A percentile compares a stretch with the other conserved stretches of the same genome.
These are phyloP conservation scores for Irineochytrium annulatum DNA, from an alignment of 192 early-diverging fungal genomes.

Conservation along the genomic window DNA sequence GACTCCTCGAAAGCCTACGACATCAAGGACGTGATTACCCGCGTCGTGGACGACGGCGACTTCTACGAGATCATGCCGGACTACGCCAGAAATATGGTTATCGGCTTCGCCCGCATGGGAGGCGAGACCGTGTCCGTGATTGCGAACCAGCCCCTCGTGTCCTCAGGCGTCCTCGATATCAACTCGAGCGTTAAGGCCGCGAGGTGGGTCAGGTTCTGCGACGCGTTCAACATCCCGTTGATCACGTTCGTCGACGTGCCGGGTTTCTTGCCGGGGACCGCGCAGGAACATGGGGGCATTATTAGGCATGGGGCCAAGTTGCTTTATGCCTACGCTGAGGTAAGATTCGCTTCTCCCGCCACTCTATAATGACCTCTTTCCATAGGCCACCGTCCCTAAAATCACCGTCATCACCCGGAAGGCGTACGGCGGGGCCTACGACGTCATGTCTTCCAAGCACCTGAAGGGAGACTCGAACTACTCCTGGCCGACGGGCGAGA, in stretches of 20 bases:
- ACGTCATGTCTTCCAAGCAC: slow-evolving; percentile 96
- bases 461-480: slow-evolving; percentile 87
- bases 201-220: slow-evolving; percentile 92
- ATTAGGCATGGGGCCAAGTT: slow-evolving; percentile 96
- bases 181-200: slow-evolving; percentile 93
- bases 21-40: slow-evolving; percentile 81
- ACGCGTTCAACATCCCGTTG: slow-evolving; percentile 93
- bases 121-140: slow-evolving; percentile 85
- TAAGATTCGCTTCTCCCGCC: slow-evolving; percentile 14
- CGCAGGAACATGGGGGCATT: slow-evolving; percentile 93
- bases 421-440: slow-evolving; percentile 96
- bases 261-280: slow-evolving; percentile 90
- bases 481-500: slow-evolving; percentile 95
- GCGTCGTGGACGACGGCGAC: slow-evolving; percentile 71
- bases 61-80: slow-evolving; percentile 93
- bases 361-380: slow-evolving; percentile 4
- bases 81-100: slow-evolving; percentile 88
- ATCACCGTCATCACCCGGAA: slow-evolving; percentile 92
- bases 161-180: slow-evolving; percentile 94
- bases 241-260: slow-evolving; percentile 95
- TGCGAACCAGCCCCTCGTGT: slow-evolving; percentile 93
- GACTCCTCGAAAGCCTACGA: slow-evolving; percentile 93
- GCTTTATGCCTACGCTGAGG: slow-evolving; percentile 89
- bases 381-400: slow-evolving; percentile 86
- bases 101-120: slow-evolving; percentile 81